Base-by-base conservation (phyloP, 1,284 basidiomycete species). In the Caloboletus inedulis region DNA sequence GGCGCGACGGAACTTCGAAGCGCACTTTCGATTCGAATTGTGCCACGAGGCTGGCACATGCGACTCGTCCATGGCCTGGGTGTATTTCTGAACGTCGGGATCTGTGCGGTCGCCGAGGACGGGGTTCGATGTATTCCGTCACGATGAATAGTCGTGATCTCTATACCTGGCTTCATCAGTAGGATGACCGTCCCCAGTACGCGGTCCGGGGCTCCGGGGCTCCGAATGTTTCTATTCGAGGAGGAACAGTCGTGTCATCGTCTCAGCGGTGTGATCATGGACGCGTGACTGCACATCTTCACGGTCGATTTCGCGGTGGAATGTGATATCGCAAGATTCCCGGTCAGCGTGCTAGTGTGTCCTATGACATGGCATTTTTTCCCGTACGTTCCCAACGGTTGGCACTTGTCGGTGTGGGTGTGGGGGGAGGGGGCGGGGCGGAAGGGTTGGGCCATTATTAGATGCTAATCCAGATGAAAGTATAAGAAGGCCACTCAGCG, bases 351-450 rank as follows among this genome's bases (percentile, higher is more conserved):
- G n/a, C n/a, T n/a, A n/a, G 6, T 27, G 35, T 37, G 35, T 42
- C 47, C n/a, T 34, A 34, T 56, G 45, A 46, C 43, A 10, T 21
- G 23, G n/a, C 23, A 12, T 35, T 21, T 36, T 31, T 34, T n/a
- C n/a, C 46, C 54, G 41, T 34, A 33, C 14, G 37, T 44, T 33
- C 27, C 40, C 37, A n/a, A n/a, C n/a, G n/a, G 35, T 12, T 48
- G 13, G n/a, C 3, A 35, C 2, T n/a, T 7, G 19, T 23, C 16
- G 14, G 21, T 44, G 27, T 42, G 41, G 10, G 23, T 12, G 25
- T n/a, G 18, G 16, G n/a, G 25, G 21, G 19, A 14, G 41, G 10
- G 23, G 10, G 30, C n/a, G 18, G 16, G 21, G 23, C n/a, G 19
- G 10, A 41, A n/a, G 7, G 18, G 7, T 18, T 9, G 19, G 42